These are phyloP conservation scores for Erodium maritimum DNA, from an alignment of 345 rosid species.

Conservation along the genomic window DNA sequence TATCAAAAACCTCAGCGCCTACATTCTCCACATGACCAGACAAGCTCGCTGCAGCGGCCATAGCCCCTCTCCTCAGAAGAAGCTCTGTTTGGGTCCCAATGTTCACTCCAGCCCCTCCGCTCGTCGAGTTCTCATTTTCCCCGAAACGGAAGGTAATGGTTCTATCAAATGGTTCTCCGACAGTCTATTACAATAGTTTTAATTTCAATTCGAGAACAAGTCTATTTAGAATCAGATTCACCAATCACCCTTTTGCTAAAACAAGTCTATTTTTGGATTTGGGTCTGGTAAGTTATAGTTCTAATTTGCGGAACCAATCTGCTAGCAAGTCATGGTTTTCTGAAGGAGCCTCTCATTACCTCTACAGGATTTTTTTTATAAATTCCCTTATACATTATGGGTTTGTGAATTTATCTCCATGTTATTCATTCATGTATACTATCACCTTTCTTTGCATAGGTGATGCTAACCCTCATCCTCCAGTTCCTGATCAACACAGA, in stretches of 20 bases:
- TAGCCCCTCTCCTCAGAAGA: constrained; percentile 1
- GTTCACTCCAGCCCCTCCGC: constrained; percentile 2
- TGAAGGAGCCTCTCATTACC: too few relatives aligned
- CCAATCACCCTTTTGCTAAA: too few relatives aligned
- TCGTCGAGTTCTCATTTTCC: background rate
- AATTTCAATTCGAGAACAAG: too few relatives aligned
- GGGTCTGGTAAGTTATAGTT: too few relatives aligned
- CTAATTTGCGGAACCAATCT: too few relatives aligned
- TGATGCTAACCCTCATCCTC: background rate
- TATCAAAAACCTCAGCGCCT: constrained; percentile 10
- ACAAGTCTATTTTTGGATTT: too few relatives aligned
- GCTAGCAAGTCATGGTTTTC: too few relatives aligned
- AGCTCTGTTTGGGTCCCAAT: background rate
- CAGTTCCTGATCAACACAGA: background rate
- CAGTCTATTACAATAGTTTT: too few relatives aligned
- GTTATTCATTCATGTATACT: too few relatives aligned
- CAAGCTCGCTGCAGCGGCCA: background rate
- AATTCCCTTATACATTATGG: background rate
- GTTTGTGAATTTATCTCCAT: background rate
- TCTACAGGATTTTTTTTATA: too few relatives aligned
- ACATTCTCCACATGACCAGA: background rate
- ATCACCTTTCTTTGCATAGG: background rate
- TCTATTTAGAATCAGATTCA: too few relatives aligned
- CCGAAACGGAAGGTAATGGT: background rate
- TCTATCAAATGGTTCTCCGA: too few relatives aligned